Base-by-base conservation (phyloP, 768 basidiomycete species). In the Naganishia vishniacii region DNA sequence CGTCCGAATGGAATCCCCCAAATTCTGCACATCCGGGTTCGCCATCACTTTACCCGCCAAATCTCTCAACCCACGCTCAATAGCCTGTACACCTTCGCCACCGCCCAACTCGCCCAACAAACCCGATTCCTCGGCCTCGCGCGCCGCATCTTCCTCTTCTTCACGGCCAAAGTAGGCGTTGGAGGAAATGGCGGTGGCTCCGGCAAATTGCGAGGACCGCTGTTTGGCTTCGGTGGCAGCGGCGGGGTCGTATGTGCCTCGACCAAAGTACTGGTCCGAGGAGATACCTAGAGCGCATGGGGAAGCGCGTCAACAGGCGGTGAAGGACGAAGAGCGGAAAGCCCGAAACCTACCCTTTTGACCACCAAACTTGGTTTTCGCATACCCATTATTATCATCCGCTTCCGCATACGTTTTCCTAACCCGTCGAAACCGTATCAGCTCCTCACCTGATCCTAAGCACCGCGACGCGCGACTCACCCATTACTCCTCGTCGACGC, bases 161-260 rank as follows among this genome's bases (percentile, higher is more conserved):
- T 94, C 92, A 16, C 92, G 83, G 1, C 94, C 95, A 78, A 95
- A 98, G 83, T 98, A 99, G 70, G 91, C 88, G 74, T 84, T 93
- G 16, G 91, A 94, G 0, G 91, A 94, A 72, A 98, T 97, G 32
- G 90, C 85, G 0, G 87, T 88, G 15, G 93, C 90, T 12, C 94
- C 94, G 71, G 86, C 84, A 84, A 99, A 99, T 42, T 83, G 80
- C 70, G 86, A 84, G 44, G 97, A 80, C 2, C 94, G 85, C 12
- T 82, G 78, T 72, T 90, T 88, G 5, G 92, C 92, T 78, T 97
- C 91, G 48, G 81, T 78, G 44, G 83, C 71, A 3, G 84, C 81
- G 40, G 76, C 71, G 1, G 89, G 84, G 73, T 98, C 93, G 78
- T 95, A 97, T 23, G 85, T 77, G 51, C 88, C 88, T 44, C 94